Conservation (phyloP, 2,329 filamentous ascomycete species). For the Cadophora sp. region DNA sequence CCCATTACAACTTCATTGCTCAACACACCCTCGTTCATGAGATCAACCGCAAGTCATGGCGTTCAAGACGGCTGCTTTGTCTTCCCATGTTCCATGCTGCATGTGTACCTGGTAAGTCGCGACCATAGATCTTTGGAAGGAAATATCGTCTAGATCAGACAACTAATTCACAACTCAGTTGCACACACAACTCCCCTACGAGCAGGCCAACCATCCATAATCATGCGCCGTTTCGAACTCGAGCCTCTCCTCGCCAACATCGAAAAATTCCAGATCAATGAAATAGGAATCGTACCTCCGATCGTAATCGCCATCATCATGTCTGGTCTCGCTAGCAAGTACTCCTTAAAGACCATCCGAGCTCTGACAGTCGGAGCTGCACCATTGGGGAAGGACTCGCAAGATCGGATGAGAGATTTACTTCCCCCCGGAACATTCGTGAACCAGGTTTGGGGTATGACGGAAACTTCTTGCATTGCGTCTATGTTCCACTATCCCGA, state of each 20-base stretch:
- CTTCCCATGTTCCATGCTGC: constrained; percentile 67
- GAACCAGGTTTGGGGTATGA: constrained; percentile 59
- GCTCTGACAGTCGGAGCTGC: constrained; percentile 56
- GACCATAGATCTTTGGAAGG: not conserved
- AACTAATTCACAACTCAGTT: constrained; percentile 53
- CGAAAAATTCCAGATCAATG: constrained; percentile 71
- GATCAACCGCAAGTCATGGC: constrained; percentile 59
- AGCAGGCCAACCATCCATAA: constrained; percentile 37
- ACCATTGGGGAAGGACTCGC: constrained; percentile 51
- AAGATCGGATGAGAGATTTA: constrained; percentile 50
- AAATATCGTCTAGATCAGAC: not conserved
- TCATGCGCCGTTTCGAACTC: constrained; percentile 83
- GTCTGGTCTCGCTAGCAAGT: constrained; percentile 35
- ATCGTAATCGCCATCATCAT: constrained; percentile 69
- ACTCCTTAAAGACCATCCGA: constrained; percentile 62
- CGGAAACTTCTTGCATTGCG: constrained; percentile 48
- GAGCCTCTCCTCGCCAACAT: constrained; percentile 71
- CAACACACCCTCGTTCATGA: constrained; percentile 51
- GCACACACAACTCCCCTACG: constrained; percentile 62
- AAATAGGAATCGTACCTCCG: constrained; percentile 73
- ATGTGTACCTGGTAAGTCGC: constrained; percentile 65
- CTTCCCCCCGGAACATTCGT: constrained; percentile 51
- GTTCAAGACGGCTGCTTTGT: constrained; percentile 56
- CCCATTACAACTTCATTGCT: constrained; percentile 47
- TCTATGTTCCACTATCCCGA: constrained; percentile 46